Evolutionary conservation across 306 rosid species (phyloP), one percentile per base, ranked within the genome.

Genomic region (Boehmeria nivea): DNA sequence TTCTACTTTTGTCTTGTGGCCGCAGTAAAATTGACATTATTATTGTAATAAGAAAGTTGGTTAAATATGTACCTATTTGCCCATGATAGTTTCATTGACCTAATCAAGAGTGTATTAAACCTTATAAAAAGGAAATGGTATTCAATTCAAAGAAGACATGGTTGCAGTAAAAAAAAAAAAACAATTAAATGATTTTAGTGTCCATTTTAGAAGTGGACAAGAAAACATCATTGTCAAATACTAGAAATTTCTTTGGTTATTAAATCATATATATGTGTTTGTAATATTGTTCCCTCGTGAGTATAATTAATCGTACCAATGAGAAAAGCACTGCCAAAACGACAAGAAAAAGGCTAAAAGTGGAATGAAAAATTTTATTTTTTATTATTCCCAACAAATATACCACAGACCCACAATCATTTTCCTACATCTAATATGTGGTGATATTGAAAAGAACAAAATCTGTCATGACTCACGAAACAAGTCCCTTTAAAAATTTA

Each of bases 221-320:
- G 7, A 13, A 20, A 15, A 38, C 47, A 23, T 21, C 27, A 6
- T 12, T 39, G 46, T 8, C 12, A 21, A 36, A 9, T 20, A n/a
- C 57, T 49, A 14, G 12, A 25, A 26, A 26, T 52, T 52, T 52
- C 13, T 28, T 26, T 52, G 38, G 10, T 20, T 11, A 3, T 3
- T 14, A 40, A 3, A 34, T 11, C 16, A 19, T n/a, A 6, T 22
- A 12, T 25, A 3, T 24, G 37, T 26, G 37, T 24, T 3, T 14
- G 10, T 40, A 40, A 27, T 12, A 54, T 54, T 54, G 27, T 54
- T 33, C 45, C 15, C 61, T 57, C 61, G 61, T 57, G 46, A 57
- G 31, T 23, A 25, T 39, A 8, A 40, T 10, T 1, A 22, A 21
- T 40, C 45, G 60, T 53, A 34, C 44, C 18, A 21, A n/a, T 21